phyloP scores from a whole-genome alignment of 2,329 filamentous ascomycete genomes.

The Ophiostoma triangulosporum region DNA sequence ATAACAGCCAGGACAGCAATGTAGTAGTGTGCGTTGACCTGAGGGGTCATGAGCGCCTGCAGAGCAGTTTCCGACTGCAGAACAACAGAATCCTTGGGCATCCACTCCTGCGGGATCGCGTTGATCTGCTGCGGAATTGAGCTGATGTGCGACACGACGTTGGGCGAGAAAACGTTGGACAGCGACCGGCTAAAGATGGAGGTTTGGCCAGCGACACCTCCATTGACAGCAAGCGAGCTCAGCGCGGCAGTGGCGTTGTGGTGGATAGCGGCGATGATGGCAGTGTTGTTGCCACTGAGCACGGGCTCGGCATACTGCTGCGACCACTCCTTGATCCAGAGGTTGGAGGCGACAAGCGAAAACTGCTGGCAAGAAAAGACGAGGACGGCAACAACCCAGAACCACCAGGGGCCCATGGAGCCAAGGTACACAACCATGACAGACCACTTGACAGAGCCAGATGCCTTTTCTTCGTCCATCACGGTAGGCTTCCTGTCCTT shows the following conservation, averaged over 20 bases:
- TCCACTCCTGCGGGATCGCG: slow-evolving; percentile 8
- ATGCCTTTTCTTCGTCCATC: slow-evolving; percentile 65
- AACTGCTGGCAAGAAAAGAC: slow-evolving; percentile 77
- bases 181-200: slow-evolving; percentile 8
- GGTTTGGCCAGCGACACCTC: not conserved
- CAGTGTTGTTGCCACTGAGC: not conserved
- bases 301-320: slow-evolving; percentile 59
- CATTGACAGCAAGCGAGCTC: not conserved
- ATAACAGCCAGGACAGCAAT: slow-evolving; percentile 70
- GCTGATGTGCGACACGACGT: not conserved
- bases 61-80: slow-evolving; percentile 22
- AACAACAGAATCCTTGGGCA: slow-evolving; percentile 22
- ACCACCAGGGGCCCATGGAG: slow-evolving; percentile 95
- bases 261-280: not conserved
- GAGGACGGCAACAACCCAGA: slow-evolving; percentile 64
- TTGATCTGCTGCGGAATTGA: slow-evolving; percentile 5
- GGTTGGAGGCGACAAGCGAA: slow-evolving; percentile 71
- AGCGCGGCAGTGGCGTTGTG: slow-evolving; percentile 1
- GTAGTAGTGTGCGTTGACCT: slow-evolving; percentile 75
- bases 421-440: slow-evolving; percentile 76
- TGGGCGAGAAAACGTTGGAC: slow-evolving; percentile 5
- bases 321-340: slow-evolving; percentile 94
- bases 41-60: slow-evolving; percentile 17
- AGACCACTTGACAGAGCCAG: slow-evolving; percentile 74
- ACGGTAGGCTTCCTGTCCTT: slow-evolving; percentile 37